These are phyloP conservation scores for Tetrapyrgos nigripes DNA, from an alignment of 1,284 basidiomycete genomes.

Conservation along the genomic window DNA sequence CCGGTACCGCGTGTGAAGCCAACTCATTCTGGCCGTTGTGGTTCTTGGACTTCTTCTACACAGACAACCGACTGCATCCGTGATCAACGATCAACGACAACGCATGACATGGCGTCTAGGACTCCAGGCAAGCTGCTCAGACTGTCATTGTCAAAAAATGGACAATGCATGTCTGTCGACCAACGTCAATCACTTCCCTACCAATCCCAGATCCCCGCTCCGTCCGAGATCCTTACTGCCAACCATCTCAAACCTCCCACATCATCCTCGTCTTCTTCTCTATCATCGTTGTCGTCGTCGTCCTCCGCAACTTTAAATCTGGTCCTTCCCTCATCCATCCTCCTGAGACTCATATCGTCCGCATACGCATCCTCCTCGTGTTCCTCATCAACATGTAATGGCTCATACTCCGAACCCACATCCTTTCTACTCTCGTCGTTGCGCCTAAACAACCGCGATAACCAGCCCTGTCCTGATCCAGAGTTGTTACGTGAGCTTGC, in stretches of 20 bases:
- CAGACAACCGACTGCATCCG: too few relatives aligned
- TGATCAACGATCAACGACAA: too few relatives aligned
- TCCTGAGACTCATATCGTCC: slow-evolving; percentile 2
- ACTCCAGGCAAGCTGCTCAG: too few relatives aligned
- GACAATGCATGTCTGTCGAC: too few relatives aligned
- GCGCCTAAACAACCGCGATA: slow-evolving; percentile 57
- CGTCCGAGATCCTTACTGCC: neutral
- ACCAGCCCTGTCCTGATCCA: slow-evolving; percentile 40
- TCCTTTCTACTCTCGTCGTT: slow-evolving; percentile 38
- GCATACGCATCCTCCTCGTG: slow-evolving; percentile 1
- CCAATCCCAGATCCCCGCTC: neutral
- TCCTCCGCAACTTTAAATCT: neutral
- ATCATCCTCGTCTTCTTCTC: slow-evolving; percentile 13
- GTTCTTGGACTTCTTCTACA: too few relatives aligned
- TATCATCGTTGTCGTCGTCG: neutral
- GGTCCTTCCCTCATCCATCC: slow-evolving; percentile 4
- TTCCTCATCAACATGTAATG: slow-evolving; percentile 59
- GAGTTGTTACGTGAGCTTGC: slow-evolving; percentile 20
- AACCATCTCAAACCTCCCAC: slow-evolving; percentile 9
- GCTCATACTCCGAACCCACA: slow-evolving; percentile 51
- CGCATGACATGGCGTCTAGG: too few relatives aligned
- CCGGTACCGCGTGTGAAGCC: too few relatives aligned
- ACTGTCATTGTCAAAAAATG: too few relatives aligned
- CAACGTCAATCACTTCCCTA: neutral
- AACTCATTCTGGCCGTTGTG: too few relatives aligned